Evolutionary conservation across 352 stramenopile genomes (phyloP), one percentile per base, ranked within the genome.

Genomic region (Plasmopara muralis): DNA sequence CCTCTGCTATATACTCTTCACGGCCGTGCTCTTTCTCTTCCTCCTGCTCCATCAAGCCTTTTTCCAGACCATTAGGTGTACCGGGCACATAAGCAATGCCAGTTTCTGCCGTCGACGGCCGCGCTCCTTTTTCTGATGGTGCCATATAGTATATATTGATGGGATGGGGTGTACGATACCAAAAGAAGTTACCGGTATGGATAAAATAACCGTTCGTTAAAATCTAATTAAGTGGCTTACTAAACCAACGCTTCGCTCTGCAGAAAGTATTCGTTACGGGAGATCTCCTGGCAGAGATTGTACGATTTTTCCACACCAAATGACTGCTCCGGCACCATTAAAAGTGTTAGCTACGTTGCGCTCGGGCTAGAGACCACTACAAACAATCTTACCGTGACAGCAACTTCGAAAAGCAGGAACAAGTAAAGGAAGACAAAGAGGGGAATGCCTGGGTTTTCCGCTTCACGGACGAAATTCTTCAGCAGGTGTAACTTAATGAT

Each of bases 401-500:
- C 60, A 48, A 84, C 77, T 57, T 81, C 65, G 25, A 78, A 46
- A 16, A 57, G 44, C 30, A 89, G 47, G 46, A 85, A 70, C 41
- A 81, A 41, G 46, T 87, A 55, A 6, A 91, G 65, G 48, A 86
- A 87, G 33, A 79, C 72, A 50, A 86, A 84, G 47, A 87, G 74
- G 39, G 71, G 55, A 40, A 68, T 64, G 28, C 70, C 64, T 0
- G 68, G 70, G 28, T 50, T 55, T 28, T 72, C 55, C 31, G 70
- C 53, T 0, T 65, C 14, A 13, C 63, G 40, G n/a, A 83, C n/a
- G 40, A 85, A 48, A 42, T 79, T 64, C 57, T 88, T 69, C n/a
- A 74, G 47, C 38, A 87, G 47, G 60, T 81, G 71, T 25, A 77
- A 43, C 50, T 77, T 66, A 30, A 82, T 55, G 57, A 84, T 61